Evolutionary conservation across 257 asterid genomes (phyloP).

Genomic region (Nicotiana tabacum): DNA sequence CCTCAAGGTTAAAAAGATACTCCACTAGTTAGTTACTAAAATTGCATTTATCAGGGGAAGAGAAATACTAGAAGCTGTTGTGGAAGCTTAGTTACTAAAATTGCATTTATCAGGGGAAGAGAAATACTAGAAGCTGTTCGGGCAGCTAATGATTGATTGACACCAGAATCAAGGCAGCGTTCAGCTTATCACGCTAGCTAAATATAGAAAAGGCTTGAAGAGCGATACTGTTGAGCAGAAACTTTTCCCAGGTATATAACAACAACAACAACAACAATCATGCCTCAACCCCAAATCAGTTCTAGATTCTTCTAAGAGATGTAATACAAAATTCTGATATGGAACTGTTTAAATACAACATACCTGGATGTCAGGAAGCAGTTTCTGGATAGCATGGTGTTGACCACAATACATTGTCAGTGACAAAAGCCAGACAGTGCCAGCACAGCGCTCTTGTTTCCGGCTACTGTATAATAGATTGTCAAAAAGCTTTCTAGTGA

Average conservation of each 20-base stretch:
- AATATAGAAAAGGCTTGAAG: neutral
- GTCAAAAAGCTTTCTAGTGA: constrained; percentile 87
- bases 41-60: neutral
- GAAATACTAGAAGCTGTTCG: neutral
- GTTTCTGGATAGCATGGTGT: constrained; percentile 64
- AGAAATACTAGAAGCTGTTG: neutral
- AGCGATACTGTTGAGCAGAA: neutral
- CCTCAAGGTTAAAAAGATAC: neutral
- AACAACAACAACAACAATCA: neutral
- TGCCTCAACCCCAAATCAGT: neutral
- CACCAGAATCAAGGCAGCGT: neutral
- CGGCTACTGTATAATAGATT: constrained; percentile 81
- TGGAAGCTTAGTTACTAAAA: neutral
- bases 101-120: neutral
- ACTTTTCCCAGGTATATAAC: neutral
- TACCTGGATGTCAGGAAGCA: constrained; percentile 99
- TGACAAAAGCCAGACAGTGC: constrained; percentile 95
- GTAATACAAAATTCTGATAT: neutral
- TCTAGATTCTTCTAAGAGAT: neutral
- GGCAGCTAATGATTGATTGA: neutral
- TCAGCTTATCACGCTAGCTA: neutral
- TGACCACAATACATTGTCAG: constrained; percentile 88
- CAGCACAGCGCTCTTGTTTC: constrained; percentile 98
- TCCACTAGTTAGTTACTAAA: neutral
- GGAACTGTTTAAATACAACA: constrained; percentile 18